A percentile compares a stretch with the other conserved stretches of the same genome.
These are phyloP conservation scores for Limonium bicolor DNA, from an alignment of 148 eudicot genomes.

Conservation along the genomic window DNA sequence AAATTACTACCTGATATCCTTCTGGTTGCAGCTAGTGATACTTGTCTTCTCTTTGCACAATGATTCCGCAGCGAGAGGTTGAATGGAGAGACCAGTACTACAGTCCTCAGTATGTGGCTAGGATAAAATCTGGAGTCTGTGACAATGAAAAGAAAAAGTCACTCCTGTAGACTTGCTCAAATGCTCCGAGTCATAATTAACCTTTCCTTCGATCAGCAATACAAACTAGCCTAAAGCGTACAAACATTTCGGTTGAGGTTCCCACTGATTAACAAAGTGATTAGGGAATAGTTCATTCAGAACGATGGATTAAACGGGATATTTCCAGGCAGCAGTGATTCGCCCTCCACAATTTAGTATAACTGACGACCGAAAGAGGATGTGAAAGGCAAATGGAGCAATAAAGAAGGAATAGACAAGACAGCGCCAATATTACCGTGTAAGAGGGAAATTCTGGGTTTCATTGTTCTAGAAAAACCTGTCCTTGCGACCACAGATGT, in stretches of 20 bases:
- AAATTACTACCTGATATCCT: constrained; percentile 42
- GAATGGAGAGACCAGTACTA: constrained; percentile 17
- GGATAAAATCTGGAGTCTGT: background rate
- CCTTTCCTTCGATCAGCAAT: background rate
- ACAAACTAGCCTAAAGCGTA: too few species aligned
- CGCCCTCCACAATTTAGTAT: too few species aligned
- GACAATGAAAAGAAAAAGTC: background rate
- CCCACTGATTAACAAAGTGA: too few species aligned
- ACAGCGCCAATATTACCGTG: too few species aligned
- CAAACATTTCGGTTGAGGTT: too few species aligned
- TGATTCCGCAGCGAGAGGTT: constrained; percentile 8
- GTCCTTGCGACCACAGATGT: background rate
- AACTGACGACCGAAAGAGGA: background rate
- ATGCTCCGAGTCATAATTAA: background rate
- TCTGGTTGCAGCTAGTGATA: constrained; percentile 11
- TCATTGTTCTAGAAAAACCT: background rate
- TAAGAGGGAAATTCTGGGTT: too few species aligned
- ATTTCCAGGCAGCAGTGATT: too few species aligned
- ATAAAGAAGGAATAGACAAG: background rate
- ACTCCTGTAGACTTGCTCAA: background rate
- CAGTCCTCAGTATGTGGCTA: constrained; percentile 14
- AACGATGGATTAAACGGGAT: too few species aligned
- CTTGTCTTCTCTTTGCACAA: constrained; percentile 6
- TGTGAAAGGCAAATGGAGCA: background rate
- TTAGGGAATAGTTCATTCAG: too few species aligned